These are phyloP conservation scores for Nannizziopsis arthrosporioides DNA, from an alignment of 2,329 filamentous ascomycete genomes.

Conservation along the genomic window DNA sequence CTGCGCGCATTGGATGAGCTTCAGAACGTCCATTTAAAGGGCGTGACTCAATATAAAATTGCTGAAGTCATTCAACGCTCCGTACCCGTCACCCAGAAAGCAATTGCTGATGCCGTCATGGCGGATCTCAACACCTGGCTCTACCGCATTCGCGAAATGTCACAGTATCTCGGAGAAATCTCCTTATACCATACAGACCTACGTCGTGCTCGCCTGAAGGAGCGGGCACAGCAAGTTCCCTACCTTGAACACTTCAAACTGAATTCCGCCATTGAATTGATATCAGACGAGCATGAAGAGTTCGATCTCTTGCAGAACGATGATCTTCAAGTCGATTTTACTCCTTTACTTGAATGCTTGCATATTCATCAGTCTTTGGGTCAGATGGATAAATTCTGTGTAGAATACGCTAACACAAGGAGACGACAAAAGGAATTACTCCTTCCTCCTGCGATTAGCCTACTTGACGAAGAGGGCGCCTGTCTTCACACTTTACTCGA, in stretches of 20 bases:
- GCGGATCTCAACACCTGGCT: constrained; percentile 94
- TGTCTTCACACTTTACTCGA: constrained; percentile 84
- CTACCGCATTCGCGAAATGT: constrained; percentile 86
- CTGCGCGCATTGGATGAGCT: constrained; percentile 88
- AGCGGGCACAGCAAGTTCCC: constrained; percentile 62
- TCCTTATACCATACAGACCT: constrained; percentile 94
- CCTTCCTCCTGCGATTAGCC: constrained; percentile 61
- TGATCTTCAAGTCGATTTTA: constrained; percentile 87
- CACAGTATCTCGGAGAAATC: constrained; percentile 89
- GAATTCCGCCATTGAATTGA: constrained; percentile 90
- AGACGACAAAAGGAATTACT: constrained; percentile 85
- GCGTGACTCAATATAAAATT: constrained; percentile 87
- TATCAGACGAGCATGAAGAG: constrained; percentile 89
- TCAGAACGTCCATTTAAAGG: constrained; percentile 90
- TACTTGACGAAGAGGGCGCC: constrained; percentile 71
- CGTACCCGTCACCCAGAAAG: constrained; percentile 80
- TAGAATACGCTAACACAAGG: constrained; percentile 84
- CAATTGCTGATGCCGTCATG: constrained; percentile 95
- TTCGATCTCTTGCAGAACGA: constrained; percentile 94
- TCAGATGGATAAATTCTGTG: constrained; percentile 78
- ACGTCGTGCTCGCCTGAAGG: constrained; percentile 68
- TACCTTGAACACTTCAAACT: constrained; percentile 76
- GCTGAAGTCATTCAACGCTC: constrained; percentile 94
- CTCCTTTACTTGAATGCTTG: constrained; percentile 82
- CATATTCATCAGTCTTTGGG: constrained; percentile 94